phyloP scores from a whole-genome alignment of 2,329 filamentous ascomycete species.

The Tolypocladium ophioglossoides region DNA sequence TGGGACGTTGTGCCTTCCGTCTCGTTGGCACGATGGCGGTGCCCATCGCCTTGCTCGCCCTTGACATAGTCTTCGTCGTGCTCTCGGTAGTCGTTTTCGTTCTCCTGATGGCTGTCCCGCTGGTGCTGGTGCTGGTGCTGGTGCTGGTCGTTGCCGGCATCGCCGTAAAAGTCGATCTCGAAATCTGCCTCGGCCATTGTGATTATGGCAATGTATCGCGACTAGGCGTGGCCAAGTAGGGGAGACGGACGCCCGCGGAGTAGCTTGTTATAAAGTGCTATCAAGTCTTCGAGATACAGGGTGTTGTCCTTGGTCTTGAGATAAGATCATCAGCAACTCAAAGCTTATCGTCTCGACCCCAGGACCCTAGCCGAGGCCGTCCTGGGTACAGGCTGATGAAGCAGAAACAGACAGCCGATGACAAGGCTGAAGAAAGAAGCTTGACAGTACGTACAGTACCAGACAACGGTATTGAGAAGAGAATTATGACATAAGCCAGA shows the following conservation, averaged over 20 bases:
- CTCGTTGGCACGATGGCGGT: constrained; percentile 10
- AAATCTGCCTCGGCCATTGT: constrained; percentile 61
- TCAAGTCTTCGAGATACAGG: constrained; percentile 7
- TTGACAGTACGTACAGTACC: constrained; percentile 48
- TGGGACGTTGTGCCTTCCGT: constrained; percentile 11
- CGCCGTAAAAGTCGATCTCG: constrained; percentile 64
- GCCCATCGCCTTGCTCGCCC: constrained; percentile 18
- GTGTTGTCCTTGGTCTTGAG: constrained; percentile 2
- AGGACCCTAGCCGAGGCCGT: background rate
- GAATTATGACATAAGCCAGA: constrained; percentile 17
- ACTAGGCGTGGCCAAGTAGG: constrained; percentile 7
- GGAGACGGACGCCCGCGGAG: background rate
- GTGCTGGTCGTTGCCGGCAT: constrained; percentile 37
- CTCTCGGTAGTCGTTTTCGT: constrained; percentile 24
- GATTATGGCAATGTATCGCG: constrained; percentile 1
- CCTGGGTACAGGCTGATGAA: constrained; percentile 9
- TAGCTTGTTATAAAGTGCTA: constrained; percentile 4
- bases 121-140: constrained; percentile 15
- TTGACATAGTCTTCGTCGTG: constrained; percentile 26
- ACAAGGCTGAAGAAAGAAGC: constrained; percentile 11
- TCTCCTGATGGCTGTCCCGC: constrained; percentile 22
- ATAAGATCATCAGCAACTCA: constrained; percentile 4
- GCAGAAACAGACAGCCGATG: background rate
- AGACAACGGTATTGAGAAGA: background rate
- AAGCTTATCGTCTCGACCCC: constrained; percentile 9